Evolutionary conservation across 129 eudicot species (phyloP), one percentile per base, ranked within the genome.

Genomic region (Dittrichia graveolens): DNA sequence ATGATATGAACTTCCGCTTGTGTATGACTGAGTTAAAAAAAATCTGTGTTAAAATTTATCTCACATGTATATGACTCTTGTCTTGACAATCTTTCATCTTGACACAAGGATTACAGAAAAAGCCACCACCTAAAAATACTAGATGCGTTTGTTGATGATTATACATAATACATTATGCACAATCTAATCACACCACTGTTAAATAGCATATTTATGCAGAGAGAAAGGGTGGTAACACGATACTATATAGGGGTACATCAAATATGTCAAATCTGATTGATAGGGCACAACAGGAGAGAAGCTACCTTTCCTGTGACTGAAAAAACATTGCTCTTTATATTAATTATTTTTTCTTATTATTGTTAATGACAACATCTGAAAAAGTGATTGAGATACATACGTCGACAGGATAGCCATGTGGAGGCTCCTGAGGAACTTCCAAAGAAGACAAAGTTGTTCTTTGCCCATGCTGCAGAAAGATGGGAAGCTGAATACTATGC

Each of bases 401-500:
- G 37, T 75, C 9, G 18, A 80, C 90, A 94, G 99, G 97, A 94
- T 61, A 81, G 83, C 75, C 97, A 94, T 74, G 90, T 90, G 57
- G 99, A 94, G 89, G 83, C 93, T 40, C 75, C 84, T 3, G 96
- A 88, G 73, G 99, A 90, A 80, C 82, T 80, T 48, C 88, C 99
- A 42, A 83, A 88, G 57, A 94, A 94, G 86, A 86, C 96, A 41
- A 94, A 90, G 49, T 14, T 77, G 61, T 94, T 94, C 83, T 88
- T 94, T 52, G 93, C 94, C 54, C 83, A 84, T 82, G 97, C 97
- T 40, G 83, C 89, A 61, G 96, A 90, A 69, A 86, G 81, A 45
- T 94, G 99, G 99, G 89, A 90, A 50, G 94, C 99, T 54, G 96
- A 90, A 67, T 94, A 78, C 82, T 94, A 75, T 73, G 97, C 95